Percentiles rank a stretch among this genome's conserved stretches.
phyloP scores from a whole-genome alignment of 768 basidiomycete genomes.

The Lyophyllum atratum region DNA sequence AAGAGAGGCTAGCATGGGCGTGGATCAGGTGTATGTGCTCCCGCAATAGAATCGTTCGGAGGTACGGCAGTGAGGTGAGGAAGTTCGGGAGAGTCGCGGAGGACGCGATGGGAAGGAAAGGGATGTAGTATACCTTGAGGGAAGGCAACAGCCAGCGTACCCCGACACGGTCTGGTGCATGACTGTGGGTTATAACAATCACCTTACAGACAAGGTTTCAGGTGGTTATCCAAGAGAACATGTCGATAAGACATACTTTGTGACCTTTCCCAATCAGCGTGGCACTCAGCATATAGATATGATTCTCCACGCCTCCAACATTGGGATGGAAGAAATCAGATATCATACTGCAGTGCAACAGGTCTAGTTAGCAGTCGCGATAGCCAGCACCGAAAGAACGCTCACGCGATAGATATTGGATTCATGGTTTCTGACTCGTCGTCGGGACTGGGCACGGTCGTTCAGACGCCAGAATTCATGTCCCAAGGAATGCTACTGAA shows the following conservation, averaged over 20 bases:
- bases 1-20: slow-evolving; percentile 88
- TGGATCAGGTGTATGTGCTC: slow-evolving; percentile 89
- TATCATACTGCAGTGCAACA: slow-evolving; percentile 79
- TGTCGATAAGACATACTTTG: slow-evolving; percentile 52
- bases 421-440: too few relatives aligned
- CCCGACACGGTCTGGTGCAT: slow-evolving; percentile 82
- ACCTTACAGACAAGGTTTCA: slow-evolving; percentile 51
- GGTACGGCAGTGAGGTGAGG: slow-evolving; percentile 88
- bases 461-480: not conserved
- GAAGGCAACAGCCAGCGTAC: slow-evolving; percentile 86
- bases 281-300: slow-evolving; percentile 90
- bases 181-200: slow-evolving; percentile 92
- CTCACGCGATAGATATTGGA: slow-evolving; percentile 39
- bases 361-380: not conserved
- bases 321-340: slow-evolving; percentile 96
- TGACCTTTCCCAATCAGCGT: slow-evolving; percentile 83
- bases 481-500: not conserved
- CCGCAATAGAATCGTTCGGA: slow-evolving; percentile 84
- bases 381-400: not conserved
- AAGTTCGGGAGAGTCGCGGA: slow-evolving; percentile 95
- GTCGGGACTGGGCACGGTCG: not conserved
- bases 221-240: not conserved
- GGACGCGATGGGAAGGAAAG: slow-evolving; percentile 85
- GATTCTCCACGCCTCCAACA: slow-evolving; percentile 95
- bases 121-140: slow-evolving; percentile 94